These are phyloP conservation scores for Yamadazyma mexicana DNA, from an alignment of 1,139 yeast species.

Conservation along the genomic window DNA sequence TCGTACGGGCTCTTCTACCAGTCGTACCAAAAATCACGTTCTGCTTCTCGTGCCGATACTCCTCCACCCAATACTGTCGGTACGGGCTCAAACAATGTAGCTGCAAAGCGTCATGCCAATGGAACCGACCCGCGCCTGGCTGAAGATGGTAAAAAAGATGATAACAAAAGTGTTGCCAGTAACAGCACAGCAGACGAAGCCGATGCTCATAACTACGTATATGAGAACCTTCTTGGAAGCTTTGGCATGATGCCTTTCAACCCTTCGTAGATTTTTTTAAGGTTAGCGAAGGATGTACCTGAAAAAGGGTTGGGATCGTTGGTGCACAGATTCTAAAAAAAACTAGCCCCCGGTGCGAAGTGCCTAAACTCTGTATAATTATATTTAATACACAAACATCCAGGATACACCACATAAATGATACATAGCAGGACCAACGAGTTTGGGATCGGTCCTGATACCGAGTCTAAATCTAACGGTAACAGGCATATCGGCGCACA, in stretches of 20 bases:
- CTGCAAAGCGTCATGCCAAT: neutral
- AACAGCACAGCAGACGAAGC: constrained; percentile 7
- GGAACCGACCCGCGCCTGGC: no score
- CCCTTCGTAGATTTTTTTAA: constrained; percentile 10
- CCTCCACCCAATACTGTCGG: neutral
- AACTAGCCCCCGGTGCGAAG: constrained; percentile 1
- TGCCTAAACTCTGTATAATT: neutral
- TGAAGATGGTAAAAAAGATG: neutral
- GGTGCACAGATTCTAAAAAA: neutral
- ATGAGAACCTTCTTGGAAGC: constrained; percentile 17
- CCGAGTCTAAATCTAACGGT: neutral
- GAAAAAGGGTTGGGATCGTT: neutral
- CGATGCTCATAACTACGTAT: constrained; percentile 14
- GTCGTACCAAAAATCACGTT: constrained; percentile 8
- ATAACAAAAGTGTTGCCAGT: constrained; percentile 2
- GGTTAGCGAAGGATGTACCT: no score
- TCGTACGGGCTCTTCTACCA: constrained; percentile 11
- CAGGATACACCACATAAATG: constrained; percentile 1
- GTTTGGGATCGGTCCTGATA: neutral
- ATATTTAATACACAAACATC: constrained; percentile 4
- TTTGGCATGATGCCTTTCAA: constrained; percentile 21
- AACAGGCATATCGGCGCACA: constrained; percentile 8
- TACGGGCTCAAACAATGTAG: constrained; percentile 8
- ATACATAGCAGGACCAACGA: constrained; percentile 3
- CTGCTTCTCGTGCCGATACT: constrained; percentile 11